Base-by-base conservation (phyloP, 208 protist species). In the Leptomonas seymouri region DNA sequence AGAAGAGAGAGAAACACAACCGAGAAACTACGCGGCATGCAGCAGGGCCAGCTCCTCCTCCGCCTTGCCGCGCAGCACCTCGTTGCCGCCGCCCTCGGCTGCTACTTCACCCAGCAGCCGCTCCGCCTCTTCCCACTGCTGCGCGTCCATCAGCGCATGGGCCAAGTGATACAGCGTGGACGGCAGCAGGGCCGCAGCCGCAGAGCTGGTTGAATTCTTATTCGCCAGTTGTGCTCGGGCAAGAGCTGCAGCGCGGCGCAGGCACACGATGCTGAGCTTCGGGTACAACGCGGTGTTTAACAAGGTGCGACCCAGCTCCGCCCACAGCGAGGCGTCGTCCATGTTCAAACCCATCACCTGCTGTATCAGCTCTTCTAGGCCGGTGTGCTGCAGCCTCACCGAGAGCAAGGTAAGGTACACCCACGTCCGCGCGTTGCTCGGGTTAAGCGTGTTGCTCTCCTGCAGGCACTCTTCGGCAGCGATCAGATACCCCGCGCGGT, bases 361-460 rank as follows among this genome's bases (percentile, higher is more conserved):
- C 65, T 91, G 78, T 28, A 97, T 28, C 49, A 86, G 61, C 45
- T 88, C 71, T 44, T 90, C 83, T 65, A 89, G 74, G 42, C 92
- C 89, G 20, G 67, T 80, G 54, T 81, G 71, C 53, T 74, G 74
- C 61, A 68, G 67, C 31, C 74, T 58, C 62, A 54, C 75, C 49
- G 44, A 49, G 25, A 94, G 62, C 58, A 97, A 67, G 0, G 89
- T 69, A 21, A 97, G 76, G 66, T 93, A 94, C 21, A 82, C 92
- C 92, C 94, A 97, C 34, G 90, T 92, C 14, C 89, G 82, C 1
- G 92, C 80, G 81, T 97, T 97, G 41, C 74, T 69, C 21, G 91
- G 87, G 72, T 97, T 93, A 20, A 89, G 74, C 42, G 83, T 83
- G 78, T 96, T 97, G 62, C 84, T 90, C 68, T 97, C 90, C 67